Evolutionary conservation across 2,329 filamentous ascomycete species (phyloP).

Genomic region (Emergomyces pasteurianus): DNA sequence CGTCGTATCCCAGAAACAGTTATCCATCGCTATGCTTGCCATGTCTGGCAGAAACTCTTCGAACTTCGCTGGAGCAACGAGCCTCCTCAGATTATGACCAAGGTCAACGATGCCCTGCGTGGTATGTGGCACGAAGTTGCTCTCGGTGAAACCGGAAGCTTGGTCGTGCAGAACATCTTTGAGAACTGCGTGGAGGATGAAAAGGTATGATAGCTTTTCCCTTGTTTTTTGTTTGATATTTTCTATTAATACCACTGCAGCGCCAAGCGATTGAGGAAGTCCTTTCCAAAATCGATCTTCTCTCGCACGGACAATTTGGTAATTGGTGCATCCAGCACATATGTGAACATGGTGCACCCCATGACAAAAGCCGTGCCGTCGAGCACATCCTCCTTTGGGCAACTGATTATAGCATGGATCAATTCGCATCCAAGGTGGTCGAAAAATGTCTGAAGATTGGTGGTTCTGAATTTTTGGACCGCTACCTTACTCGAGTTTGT

Average conservation of each 20-base stretch:
- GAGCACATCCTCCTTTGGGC: conserved; percentile 92
- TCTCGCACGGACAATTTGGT: conserved; percentile 93
- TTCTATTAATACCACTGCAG: conserved; percentile 37
- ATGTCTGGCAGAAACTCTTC: conserved; percentile 99
- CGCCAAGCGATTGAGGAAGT: conserved; percentile 96
- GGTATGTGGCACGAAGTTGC: conserved; percentile 99
- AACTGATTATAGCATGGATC: conserved; percentile 95
- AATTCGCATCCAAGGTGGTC: conserved; percentile 97
- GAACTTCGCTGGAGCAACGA: conserved; percentile 92
- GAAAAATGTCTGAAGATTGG: conserved; percentile 99
- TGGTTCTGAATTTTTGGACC: conserved; percentile 74
- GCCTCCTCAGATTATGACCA: conserved; percentile 96
- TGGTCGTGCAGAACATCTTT: conserved; percentile 99
- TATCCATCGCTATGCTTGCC: conserved; percentile 95
- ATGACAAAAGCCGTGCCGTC: conserved; percentile 83
- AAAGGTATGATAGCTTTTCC: conserved; percentile 51
- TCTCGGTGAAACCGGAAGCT: conserved; percentile 87
- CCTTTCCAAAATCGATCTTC: conserved; percentile 84
- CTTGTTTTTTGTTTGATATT: conserved; percentile 11
- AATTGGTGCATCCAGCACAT: conserved; percentile 99
- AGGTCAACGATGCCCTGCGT: conserved; percentile 84
- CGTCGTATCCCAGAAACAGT: conserved; percentile 94
- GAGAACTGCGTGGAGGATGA: conserved; percentile 98
- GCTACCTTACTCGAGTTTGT: conserved; percentile 87
- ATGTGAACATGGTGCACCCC: conserved; percentile 86